These are phyloP conservation scores for Chaetomiaceae sp. DNA, from an alignment of 2,329 filamentous ascomycete genomes.

Conservation along the genomic window DNA sequence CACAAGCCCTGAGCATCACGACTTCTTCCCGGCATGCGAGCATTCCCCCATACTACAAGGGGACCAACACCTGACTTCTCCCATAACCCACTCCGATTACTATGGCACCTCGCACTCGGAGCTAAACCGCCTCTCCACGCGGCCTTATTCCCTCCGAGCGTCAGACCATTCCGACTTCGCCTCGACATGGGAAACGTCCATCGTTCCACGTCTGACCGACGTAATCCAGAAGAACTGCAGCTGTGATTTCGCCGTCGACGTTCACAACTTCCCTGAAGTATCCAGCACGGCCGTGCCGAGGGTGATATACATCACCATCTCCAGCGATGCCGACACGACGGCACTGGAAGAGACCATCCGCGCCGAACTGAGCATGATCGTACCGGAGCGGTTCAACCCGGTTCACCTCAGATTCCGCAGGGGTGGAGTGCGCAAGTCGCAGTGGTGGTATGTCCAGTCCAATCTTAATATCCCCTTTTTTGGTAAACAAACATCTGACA, in stretches of 20 bases:
- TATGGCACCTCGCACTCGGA: not conserved
- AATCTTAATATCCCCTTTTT: no score
- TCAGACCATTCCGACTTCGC: conserved; percentile 15
- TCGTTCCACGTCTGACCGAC: conserved; percentile 8
- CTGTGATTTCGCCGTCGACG: conserved; percentile 16
- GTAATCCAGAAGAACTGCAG: conserved; percentile 13
- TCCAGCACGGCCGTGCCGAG: conserved; percentile 11
- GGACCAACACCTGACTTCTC: not conserved
- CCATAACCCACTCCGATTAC: no score
- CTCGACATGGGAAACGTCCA: conserved; percentile 10
- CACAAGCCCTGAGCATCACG: not conserved
- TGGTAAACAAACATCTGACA: not conserved
- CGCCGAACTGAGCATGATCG: not conserved
- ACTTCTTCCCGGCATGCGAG: not conserved
- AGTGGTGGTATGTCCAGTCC: not conserved
- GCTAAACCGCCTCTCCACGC: conserved; percentile 6
- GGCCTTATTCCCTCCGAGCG: conserved; percentile 7
- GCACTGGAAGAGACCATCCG: conserved; percentile 8
- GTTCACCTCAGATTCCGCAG: conserved; percentile 13
- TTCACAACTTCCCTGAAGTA: conserved; percentile 20
- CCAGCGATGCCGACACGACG: not conserved
- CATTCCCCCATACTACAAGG: not conserved
- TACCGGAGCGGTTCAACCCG: conserved; percentile 8
- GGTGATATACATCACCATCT: conserved; percentile 16
- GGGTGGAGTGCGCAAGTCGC: conserved; percentile 5